These are phyloP conservation scores for Emergomyces pasteurianus DNA, from an alignment of 2,329 filamentous ascomycete species.

Conservation along the genomic window DNA sequence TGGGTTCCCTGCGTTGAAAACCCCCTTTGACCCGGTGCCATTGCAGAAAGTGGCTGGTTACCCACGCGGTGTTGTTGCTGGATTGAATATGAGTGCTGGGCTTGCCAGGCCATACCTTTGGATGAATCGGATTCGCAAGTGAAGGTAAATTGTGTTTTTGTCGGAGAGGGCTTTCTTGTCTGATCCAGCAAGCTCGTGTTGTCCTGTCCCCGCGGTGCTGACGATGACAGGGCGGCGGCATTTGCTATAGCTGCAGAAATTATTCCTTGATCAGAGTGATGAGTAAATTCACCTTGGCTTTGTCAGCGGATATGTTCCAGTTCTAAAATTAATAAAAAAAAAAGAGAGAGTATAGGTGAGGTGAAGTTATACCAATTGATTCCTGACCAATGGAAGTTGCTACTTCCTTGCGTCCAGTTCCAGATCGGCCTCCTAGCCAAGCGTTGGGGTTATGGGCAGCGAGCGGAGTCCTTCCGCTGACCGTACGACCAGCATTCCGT, in stretches of 20 bases:
- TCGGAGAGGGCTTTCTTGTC: slow-evolving; percentile 49
- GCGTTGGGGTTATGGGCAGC: slow-evolving; percentile 46
- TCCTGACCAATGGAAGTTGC: slow-evolving; percentile 33
- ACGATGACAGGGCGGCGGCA: slow-evolving; percentile 56
- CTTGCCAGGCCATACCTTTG: slow-evolving; percentile 65
- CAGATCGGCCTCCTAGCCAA: slow-evolving; percentile 40
- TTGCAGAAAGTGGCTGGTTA: slow-evolving; percentile 21
- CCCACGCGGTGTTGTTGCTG: slow-evolving; percentile 25
- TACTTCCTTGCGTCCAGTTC: slow-evolving; percentile 30
- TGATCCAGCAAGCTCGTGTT: slow-evolving; percentile 69
- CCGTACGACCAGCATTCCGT: slow-evolving; percentile 37
- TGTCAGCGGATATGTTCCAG: slow-evolving; percentile 6
- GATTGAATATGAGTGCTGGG: slow-evolving; percentile 36
- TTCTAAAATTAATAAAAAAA: slow-evolving; percentile 4
- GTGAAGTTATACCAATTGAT: slow-evolving; percentile 11
- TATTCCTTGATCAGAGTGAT: slow-evolving; percentile 56
- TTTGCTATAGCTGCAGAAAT: slow-evolving; percentile 89
- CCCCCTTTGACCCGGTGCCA: slow-evolving; percentile 25
- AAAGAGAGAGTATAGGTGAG: no score
- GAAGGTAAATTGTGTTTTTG: slow-evolving; percentile 88
- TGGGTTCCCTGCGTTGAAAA: slow-evolving; percentile 45
- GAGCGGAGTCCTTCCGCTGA: slow-evolving; percentile 51
- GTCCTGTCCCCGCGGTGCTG: slow-evolving; percentile 54
- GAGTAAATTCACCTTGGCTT: slow-evolving; percentile 21
- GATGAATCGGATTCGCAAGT: slow-evolving; percentile 85